Evolutionary conservation across 345 rosid species (phyloP).

Genomic region (Cardiospermum halicacabum): DNA sequence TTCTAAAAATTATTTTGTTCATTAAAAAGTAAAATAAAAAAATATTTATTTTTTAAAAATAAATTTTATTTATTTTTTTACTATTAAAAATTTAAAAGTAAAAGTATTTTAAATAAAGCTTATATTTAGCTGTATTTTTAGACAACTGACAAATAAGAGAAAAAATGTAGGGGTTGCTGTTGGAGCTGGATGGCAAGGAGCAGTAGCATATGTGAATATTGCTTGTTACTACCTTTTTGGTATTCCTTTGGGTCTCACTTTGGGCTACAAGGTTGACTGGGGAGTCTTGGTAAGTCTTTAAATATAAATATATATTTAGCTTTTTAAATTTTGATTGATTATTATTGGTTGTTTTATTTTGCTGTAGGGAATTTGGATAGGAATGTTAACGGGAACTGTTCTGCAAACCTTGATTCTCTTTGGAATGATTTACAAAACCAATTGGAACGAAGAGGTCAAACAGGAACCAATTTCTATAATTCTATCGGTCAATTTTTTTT

Average conservation of each 20-base stretch:
- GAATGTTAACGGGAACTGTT: conserved; percentile 65
- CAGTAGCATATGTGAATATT: conserved; percentile 57
- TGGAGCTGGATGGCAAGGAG: conserved; percentile 78
- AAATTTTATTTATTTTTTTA: too few relatives aligned
- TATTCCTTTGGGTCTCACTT: conserved; percentile 50
- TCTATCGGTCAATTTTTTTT: background rate
- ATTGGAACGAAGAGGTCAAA: conserved; percentile 64
- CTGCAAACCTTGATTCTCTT: conserved; percentile 51
- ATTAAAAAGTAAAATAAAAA: too few relatives aligned
- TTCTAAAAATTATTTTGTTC: too few relatives aligned
- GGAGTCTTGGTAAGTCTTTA: conserved; percentile 50
- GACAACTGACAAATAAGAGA: background rate
- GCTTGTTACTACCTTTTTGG: conserved; percentile 62
- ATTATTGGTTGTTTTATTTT: background rate
- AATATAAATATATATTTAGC: too few relatives aligned
- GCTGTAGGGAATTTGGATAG: conserved; percentile 76
- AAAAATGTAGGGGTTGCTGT: conserved; percentile 45
- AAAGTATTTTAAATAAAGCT: too few relatives aligned
- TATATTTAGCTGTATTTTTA: too few relatives aligned
- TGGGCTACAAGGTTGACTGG: conserved; percentile 45
- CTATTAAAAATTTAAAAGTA: too few relatives aligned
- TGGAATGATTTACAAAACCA: conserved; percentile 57
- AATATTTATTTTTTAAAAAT: too few relatives aligned
- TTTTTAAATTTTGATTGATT: too few relatives aligned
- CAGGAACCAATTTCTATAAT: background rate